These are phyloP conservation scores for Inga laurina DNA, from an alignment of 306 rosid species.

Conservation along the genomic window DNA sequence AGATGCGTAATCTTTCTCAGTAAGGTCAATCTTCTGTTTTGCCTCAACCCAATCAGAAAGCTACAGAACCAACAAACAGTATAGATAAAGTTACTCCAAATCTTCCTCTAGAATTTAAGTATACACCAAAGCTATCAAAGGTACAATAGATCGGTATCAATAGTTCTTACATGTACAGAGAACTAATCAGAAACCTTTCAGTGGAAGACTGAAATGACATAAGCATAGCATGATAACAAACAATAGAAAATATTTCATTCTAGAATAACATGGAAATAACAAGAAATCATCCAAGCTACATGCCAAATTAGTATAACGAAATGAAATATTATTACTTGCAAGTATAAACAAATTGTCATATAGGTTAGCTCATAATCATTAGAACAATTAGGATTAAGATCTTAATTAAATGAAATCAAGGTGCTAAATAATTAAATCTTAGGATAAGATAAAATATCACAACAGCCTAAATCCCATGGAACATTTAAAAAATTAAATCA, in stretches of 20 bases:
- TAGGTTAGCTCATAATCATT: neutral
- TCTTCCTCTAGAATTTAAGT: conserved; percentile 9
- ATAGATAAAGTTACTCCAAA: neutral
- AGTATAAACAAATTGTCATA: neutral
- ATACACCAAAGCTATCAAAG: neutral
- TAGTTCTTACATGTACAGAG: conserved; percentile 5
- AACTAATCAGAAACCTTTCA: neutral
- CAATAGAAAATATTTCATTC: no score
- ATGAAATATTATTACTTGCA: neutral
- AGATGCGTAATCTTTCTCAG: conserved; percentile 70
- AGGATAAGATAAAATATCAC: neutral
- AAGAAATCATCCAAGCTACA: neutral
- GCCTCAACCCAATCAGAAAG: conserved; percentile 78
- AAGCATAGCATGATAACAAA: neutral
- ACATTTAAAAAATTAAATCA: neutral
- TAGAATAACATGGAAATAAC: neutral
- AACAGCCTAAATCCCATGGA: neutral
- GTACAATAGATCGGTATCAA: neutral
- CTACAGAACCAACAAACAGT: conserved; percentile 45
- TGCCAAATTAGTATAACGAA: neutral
- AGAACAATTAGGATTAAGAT: neutral
- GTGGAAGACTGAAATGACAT: neutral
- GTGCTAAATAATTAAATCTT: neutral
- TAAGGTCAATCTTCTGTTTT: conserved; percentile 52
- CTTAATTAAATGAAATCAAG: neutral